Evolutionary conservation across 768 basidiomycete genomes (phyloP), one percentile per base, ranked within the genome.

Genomic region (Kwoniella bestiolae): DNA sequence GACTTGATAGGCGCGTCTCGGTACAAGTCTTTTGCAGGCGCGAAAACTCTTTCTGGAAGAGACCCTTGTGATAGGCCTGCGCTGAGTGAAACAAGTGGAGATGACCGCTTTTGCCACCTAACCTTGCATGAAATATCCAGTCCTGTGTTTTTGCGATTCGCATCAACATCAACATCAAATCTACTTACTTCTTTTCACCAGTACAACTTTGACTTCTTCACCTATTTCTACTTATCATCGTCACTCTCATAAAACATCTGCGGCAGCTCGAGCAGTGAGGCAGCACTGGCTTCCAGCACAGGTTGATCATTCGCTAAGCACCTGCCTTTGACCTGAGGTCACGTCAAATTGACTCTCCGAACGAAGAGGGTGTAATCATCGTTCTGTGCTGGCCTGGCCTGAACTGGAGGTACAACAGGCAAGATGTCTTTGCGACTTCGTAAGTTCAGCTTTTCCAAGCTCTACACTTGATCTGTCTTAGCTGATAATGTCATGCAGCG

Each of bases 351-450:
- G n/a, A n/a, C n/a, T n/a, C n/a, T 16, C 35, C 35, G 35, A 38
- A 38, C 12, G 38, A 41, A 41, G 18, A 16, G 38, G 18, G 38
- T 3, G 18, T 18, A 18, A 18, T 41, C 38, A 16, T 41, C 38
- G 12, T 18, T 3, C 38, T 6, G 12, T 41, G 12, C 18, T 23
- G 7, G n/a, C 49, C 8, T n/a, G 49, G 49, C 21, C 21, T 9
- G 7, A 9, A 34, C n/a, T 38, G 6, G 38, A 41, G 5, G n/a
- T 47, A 31, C 12, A 16, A 4, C 23, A 6, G 14, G 3, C 63
- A 69, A 34, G 25, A 69, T 69, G 68, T 63, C 68, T 11, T 46
- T 69, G 26, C 46, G 68, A 49, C 57, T 69, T 21, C 63, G 68
- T 69, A 29, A 59, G 68, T 52, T 26, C 32, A 53, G 44, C 34